These are phyloP conservation scores for Schwanniomyces etchellsii DNA, from an alignment of 1,139 yeast species.

Conservation along the genomic window DNA sequence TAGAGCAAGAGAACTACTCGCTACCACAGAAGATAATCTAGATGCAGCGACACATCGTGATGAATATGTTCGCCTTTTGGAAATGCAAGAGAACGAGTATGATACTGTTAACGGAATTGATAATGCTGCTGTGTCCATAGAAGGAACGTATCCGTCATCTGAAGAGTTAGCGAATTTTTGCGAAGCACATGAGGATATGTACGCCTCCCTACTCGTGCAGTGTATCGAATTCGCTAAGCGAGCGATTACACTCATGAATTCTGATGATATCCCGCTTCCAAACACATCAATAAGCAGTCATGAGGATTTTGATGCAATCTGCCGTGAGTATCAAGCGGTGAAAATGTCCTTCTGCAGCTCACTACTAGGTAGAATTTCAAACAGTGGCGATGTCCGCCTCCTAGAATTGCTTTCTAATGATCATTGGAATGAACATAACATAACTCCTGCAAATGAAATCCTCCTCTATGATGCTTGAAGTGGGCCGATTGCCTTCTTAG, in stretches of 20 bases:
- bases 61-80: conserved; percentile 11
- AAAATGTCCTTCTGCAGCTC: neutral
- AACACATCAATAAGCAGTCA: too few species aligned
- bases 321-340: neutral
- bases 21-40: conserved; percentile 3
- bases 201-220: neutral
- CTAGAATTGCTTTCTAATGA: neutral
- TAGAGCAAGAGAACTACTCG: conserved; percentile 8
- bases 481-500: too few species aligned
- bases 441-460: neutral
- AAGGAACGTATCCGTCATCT: conserved; percentile 3
- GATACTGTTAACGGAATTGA: conserved; percentile 23
- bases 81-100: conserved; percentile 19
- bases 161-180: conserved; percentile 5
- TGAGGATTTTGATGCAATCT: neutral
- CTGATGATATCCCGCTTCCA: too few species aligned
- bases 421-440: neutral
- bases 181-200: neutral
- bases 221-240: too few species aligned
- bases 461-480: too few species aligned
- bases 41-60: conserved; percentile 7
- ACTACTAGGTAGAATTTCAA: neutral
- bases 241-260: too few species aligned
- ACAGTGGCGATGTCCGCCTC: neutral
- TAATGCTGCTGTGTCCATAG: conserved; percentile 15